A percentile compares a stretch with the other conserved stretches of the same genome.
These are phyloP conservation scores for Leccinum arenicola DNA, from an alignment of 768 basidiomycete species.

Conservation along the genomic window DNA sequence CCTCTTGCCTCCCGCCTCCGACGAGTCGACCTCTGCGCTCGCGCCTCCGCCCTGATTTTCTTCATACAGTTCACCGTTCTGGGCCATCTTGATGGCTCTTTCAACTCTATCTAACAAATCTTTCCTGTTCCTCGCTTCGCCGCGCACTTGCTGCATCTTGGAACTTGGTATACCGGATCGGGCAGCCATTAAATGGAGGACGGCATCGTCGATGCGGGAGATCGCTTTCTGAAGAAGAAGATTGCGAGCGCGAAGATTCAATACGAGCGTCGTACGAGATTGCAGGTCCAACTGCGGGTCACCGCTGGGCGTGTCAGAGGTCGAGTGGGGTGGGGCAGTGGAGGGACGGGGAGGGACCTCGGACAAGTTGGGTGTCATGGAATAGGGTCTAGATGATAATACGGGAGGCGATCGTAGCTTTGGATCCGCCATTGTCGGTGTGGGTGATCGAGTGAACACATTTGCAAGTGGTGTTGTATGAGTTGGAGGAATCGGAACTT, in stretches of 20 bases:
- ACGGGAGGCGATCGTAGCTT: conserved; percentile 4
- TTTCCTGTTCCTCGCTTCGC: conserved; percentile 30
- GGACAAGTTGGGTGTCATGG: conserved; percentile 9
- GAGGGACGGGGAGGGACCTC: conserved; percentile 25
- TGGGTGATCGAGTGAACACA: conserved; percentile 16
- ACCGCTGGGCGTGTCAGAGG: conserved; percentile 13
- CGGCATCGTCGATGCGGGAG: conserved; percentile 31
- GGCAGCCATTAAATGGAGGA: conserved; percentile 29
- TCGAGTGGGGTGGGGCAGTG: conserved; percentile 26
- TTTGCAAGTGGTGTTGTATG: conserved; percentile 13
- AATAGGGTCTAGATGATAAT: conserved; percentile 3
- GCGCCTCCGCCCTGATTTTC: conserved; percentile 2
- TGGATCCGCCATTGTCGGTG: conserved; percentile 10
- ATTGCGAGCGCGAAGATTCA: conserved; percentile 29
- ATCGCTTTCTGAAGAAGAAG: conserved; percentile 32
- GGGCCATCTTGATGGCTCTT: conserved; percentile 30
- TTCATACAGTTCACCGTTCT: conserved; percentile 13
- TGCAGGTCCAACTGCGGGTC: conserved; percentile 12
- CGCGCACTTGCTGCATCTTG: conserved; percentile 30
- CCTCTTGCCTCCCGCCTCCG: conserved; percentile 11
- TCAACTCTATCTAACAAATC: conserved; percentile 31
- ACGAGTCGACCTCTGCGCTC: neutral
- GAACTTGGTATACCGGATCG: conserved; percentile 31
- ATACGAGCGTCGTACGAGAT: conserved; percentile 22
- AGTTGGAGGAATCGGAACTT: conserved; percentile 7